Evolutionary conservation across 1,284 basidiomycete genomes (phyloP).

Genomic region (Ceratobasidium sp.): DNA sequence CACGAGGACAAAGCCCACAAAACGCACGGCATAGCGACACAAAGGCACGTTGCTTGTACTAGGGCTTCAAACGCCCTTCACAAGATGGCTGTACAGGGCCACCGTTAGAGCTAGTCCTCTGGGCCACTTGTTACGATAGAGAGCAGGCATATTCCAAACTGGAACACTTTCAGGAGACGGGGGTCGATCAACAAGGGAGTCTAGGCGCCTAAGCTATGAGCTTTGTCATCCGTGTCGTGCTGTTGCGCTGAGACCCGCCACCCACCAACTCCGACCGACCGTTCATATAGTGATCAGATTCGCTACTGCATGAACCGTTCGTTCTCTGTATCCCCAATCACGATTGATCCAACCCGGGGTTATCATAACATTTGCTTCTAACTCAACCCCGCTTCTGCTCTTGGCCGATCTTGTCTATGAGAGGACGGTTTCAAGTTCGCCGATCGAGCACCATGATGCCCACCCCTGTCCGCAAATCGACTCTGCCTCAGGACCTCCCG

Average conservation of each 20-base stretch:
- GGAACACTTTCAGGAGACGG: background rate
- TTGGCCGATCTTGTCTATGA: constrained; percentile 4
- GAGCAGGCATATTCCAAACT: background rate
- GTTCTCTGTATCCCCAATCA: background rate
- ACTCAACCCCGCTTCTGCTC: background rate
- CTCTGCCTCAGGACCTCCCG: constrained; percentile 60
- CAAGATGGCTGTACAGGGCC: background rate
- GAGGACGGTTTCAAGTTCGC: background rate
- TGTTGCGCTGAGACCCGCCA: background rate
- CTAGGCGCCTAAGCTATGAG: background rate
- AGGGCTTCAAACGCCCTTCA: background rate
- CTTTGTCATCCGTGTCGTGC: background rate
- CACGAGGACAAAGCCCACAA: background rate
- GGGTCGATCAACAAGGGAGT: background rate
- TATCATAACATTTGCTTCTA: background rate
- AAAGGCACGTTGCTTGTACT: background rate
- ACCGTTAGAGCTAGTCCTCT: background rate
- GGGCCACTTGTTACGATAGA: background rate
- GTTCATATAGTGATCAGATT: constrained; percentile 14
- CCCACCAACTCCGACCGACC: background rate
- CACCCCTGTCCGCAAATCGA: background rate
- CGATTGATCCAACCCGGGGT: background rate
- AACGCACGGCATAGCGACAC: background rate
- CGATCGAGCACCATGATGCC: constrained; percentile 9
- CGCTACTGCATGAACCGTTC: background rate